phyloP scores from a whole-genome alignment of 768 basidiomycete genomes.

The Heimioporus sp. region DNA sequence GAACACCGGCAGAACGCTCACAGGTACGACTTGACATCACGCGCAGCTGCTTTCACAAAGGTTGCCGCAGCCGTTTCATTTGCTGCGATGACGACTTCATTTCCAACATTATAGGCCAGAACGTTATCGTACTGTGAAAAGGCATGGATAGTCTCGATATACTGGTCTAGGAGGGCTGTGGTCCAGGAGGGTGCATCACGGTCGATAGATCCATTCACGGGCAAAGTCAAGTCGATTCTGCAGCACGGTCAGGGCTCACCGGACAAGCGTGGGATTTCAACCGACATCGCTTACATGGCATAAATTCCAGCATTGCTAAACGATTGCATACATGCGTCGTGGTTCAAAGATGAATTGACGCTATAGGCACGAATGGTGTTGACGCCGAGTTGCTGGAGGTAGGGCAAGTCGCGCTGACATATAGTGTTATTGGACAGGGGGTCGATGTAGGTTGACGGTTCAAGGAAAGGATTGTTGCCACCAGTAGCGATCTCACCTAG shows the following conservation, averaged over 20 bases:
- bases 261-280: background rate
- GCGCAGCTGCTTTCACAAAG: constrained; percentile 88
- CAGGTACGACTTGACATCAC: constrained; percentile 86
- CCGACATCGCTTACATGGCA: constrained; percentile 60
- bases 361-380: constrained; percentile 87
- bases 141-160: constrained; percentile 70
- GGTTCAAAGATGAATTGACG: constrained; percentile 78
- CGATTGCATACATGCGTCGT: constrained; percentile 81
- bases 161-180: constrained; percentile 75
- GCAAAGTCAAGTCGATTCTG: constrained; percentile 85
- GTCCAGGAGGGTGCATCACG: constrained; percentile 73
- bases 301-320: constrained; percentile 84
- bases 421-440: constrained; percentile 65
- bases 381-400: constrained; percentile 70
- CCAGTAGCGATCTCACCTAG: constrained; percentile 40
- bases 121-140: constrained; percentile 90
- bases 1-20: constrained; percentile 33
- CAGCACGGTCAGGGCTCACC: constrained; percentile 5
- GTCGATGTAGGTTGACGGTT: constrained; percentile 77
- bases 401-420: constrained; percentile 79
- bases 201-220: constrained; percentile 83
- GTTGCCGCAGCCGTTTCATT: constrained; percentile 63
- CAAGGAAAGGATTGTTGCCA: constrained; percentile 59
- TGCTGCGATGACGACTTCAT: constrained; percentile 64
- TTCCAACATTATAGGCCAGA: constrained; percentile 86